Base-by-base conservation (phyloP, 192 early-diverging fungal species). In the Diversispora eburnea region DNA sequence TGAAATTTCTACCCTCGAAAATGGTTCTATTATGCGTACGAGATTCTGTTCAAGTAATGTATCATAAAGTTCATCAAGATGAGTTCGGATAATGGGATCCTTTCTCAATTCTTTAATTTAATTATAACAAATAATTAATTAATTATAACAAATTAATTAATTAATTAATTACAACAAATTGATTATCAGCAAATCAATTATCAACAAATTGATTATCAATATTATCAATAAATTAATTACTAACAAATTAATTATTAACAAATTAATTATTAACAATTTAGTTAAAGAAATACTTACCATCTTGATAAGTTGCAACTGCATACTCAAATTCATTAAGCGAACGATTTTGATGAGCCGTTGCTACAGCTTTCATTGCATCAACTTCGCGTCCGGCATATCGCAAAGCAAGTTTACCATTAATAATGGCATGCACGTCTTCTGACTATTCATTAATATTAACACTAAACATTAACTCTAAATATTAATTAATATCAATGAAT, bases 21-120 rank as follows among this genome's bases (percentile, higher is more conserved):
- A 99, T 22, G 98, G 98, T 85, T 99, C 97, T 77, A 99, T 98
- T 69, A 99, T 90, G 59, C 95, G 91, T 39, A 96, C 82, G 76
- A 99, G 79, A 81, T 99, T 98, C 80, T 98, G 95, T 80, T 98
- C 95, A 75, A 99, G 81, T 42, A 99, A 85, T 20, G 91, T 96
- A 77, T 99, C 97, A 79, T 99, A 98, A 25, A 99, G 85, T 17
- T 91, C 88, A 22, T 90, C 91, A 71, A 99, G 83, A 77, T 99
- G 98, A 69, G 83, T 87, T 76, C 91, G 93, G 76, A 99, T 95
- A 60, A 98, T 96, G 49, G 92, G 92, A 82, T 99, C 96, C 76
- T 95, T 89, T 62, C 86, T 84, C 61, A 99, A 85, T 82, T 98
- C 95, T 85, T 77, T 52, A 22, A 17, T 33, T 33, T 33, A 33